Base-by-base conservation (phyloP, 2,329 filamentous ascomycete species). In the Neofusicoccum umdonicola region DNA sequence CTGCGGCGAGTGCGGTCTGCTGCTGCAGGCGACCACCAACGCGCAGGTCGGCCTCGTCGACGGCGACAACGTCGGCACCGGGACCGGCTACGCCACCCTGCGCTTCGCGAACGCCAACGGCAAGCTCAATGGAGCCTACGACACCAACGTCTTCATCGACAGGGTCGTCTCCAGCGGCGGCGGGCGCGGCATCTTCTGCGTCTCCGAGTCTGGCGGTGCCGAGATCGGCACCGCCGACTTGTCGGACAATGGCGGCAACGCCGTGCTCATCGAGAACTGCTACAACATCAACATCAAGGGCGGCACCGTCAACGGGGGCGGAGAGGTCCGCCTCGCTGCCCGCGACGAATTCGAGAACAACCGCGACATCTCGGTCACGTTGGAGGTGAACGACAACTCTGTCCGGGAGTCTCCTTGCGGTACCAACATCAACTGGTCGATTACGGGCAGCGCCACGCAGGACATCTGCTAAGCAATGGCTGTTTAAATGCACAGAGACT, bases 221-320 rank as follows among this genome's bases (percentile, higher is more conserved):
- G 80, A 79, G 8, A 87, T 87, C 63, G 72, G 71, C 8, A 76
- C 67, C 4, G 73, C 86, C 17, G 83, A 86, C 67, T 76, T 87
- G 1, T 78, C 82, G 0, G 74, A 76, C 67, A 87, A 85, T 54
- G 84, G 80, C 0, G 85, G 84, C 70, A 86, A 87, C 64, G 81
- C 84, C 0, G 78, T 87, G 19, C 76, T 87, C 1, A 82, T 87
- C 34, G 84, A 87, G 77, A 87, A 87, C 72, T 87, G 85, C 75
- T 86, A 87, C 71, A 83, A 84, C 60, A 67, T 87, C 37, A 73
- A 75, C 1, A 85, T 87, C 70, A 73, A 71, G 1, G 80, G 80
- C 17, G 85, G 85, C 0, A 82, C 77, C 2, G 81, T 87, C 27
- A 81, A 79, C 31, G 82, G 84, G 1, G 84, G 85, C 1, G 85